These are phyloP conservation scores for Effrenium voratum DNA, from an alignment of 73 alveolate species.

Conservation along the genomic window DNA sequence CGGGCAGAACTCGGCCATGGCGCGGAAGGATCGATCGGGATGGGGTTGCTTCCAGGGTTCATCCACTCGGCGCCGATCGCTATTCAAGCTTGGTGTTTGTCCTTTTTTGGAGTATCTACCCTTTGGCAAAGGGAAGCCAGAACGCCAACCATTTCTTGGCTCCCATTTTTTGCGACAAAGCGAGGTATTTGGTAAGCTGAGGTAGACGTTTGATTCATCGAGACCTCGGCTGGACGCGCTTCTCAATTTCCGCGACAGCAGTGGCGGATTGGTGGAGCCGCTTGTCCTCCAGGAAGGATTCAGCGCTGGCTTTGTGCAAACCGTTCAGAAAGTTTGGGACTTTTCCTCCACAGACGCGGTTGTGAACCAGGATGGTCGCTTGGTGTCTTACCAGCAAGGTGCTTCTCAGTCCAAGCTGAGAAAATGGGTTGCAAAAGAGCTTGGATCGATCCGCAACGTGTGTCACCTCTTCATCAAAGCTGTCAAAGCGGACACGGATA, in stretches of 20 bases:
- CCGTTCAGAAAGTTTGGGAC: neutral
- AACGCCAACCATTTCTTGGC: too few species aligned
- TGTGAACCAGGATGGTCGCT: neutral
- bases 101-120: too few species aligned
- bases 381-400: neutral
- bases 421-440: neutral
- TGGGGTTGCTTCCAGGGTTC: too few species aligned
- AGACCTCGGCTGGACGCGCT: neutral
- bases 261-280: neutral
- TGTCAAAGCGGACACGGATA: conserved; percentile 24
- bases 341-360: neutral
- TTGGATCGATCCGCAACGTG: conserved; percentile 32
- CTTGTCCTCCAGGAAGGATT: neutral
- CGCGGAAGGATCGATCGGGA: too few species aligned
- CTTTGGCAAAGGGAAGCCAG: too few species aligned
- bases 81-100: too few species aligned
- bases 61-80: too few species aligned
- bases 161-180: too few species aligned
- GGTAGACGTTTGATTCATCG: too few species aligned
- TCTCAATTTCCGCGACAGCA: neutral
- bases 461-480: conserved; percentile 5
- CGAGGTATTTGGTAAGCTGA: too few species aligned
- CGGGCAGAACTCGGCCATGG: too few species aligned
- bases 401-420: neutral
- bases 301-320: conserved; percentile 10